These are phyloP conservation scores for Talaromyces liani DNA, from an alignment of 495 filamentous ascomycete species.

Conservation along the genomic window DNA sequence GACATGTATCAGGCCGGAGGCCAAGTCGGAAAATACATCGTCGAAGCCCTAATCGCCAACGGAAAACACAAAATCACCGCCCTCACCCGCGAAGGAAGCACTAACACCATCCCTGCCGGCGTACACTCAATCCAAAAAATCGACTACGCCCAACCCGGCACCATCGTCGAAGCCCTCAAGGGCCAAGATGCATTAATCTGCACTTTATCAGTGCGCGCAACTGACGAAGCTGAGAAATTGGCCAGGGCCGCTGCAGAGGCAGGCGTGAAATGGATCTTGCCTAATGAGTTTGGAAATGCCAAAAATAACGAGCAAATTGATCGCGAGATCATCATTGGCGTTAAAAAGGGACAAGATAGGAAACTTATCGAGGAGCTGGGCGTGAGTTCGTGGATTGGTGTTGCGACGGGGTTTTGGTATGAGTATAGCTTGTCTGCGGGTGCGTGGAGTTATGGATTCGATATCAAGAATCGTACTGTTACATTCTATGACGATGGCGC, in stretches of 20 bases:
- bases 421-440: conserved; percentile 39
- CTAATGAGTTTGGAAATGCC: conserved; percentile 51
- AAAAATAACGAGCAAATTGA: conserved; percentile 22
- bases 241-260: conserved; percentile 54
- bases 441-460: conserved; percentile 34
- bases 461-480: conserved; percentile 27
- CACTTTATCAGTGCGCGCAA: conserved; percentile 36
- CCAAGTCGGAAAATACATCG: conserved; percentile 45
- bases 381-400: conserved; percentile 38
- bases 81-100: conserved; percentile 38
- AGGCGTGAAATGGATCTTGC: conserved; percentile 53
- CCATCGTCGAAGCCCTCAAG: conserved; percentile 39
- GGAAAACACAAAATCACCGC: conserved; percentile 48
- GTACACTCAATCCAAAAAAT: conserved; percentile 27
- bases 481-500: conserved; percentile 46
- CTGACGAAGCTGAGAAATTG: conserved; percentile 40
- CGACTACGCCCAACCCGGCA: conserved; percentile 38
- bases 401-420: conserved; percentile 47
- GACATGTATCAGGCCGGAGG: conserved; percentile 38
- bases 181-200: conserved; percentile 55
- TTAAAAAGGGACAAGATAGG: conserved; percentile 9
- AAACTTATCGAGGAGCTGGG: conserved; percentile 37
- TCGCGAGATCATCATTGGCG: conserved; percentile 23
- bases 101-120: conserved; percentile 31
- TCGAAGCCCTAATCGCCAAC: conserved; percentile 38